phyloP scores from a whole-genome alignment of 2,329 filamentous ascomycete species.

The Xylaria hypoxylon region DNA sequence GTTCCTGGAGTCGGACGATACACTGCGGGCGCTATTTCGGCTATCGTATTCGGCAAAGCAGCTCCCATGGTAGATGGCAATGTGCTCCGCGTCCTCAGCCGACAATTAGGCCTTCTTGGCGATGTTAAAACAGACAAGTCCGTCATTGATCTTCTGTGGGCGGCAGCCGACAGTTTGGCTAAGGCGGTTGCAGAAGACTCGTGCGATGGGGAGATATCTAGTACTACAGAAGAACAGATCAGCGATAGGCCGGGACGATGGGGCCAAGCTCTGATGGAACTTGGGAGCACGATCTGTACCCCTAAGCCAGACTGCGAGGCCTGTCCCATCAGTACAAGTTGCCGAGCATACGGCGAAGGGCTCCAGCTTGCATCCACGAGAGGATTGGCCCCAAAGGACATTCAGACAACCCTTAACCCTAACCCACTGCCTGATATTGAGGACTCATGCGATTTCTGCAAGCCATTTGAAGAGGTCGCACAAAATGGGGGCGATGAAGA shows the following conservation, averaged over 20 bases:
- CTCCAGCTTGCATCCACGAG: constrained; percentile 47
- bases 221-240: constrained; percentile 32
- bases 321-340: constrained; percentile 64
- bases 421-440: constrained; percentile 58
- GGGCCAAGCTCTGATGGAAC: constrained; percentile 75
- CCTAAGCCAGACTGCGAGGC: constrained; percentile 67
- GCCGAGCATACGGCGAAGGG: constrained; percentile 64
- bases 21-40: constrained; percentile 71
- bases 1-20: constrained; percentile 72
- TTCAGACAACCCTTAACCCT: neutral
- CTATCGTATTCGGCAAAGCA: constrained; percentile 70
- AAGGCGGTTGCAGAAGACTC: constrained; percentile 60
- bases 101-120: constrained; percentile 68
- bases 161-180: constrained; percentile 66
- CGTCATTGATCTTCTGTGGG: constrained; percentile 67
- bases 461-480: constrained; percentile 56
- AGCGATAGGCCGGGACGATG: constrained; percentile 68
- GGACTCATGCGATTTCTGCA: constrained; percentile 63
- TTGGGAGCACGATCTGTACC: constrained; percentile 71
- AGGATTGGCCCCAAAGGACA: constrained; percentile 32
- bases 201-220: constrained; percentile 35
- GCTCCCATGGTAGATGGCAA: constrained; percentile 74
- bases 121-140: constrained; percentile 68
- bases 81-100: constrained; percentile 69
- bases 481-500: constrained; percentile 42